Evolutionary conservation across 768 basidiomycete genomes (phyloP).

Genomic region (Obba rivulosa): DNA sequence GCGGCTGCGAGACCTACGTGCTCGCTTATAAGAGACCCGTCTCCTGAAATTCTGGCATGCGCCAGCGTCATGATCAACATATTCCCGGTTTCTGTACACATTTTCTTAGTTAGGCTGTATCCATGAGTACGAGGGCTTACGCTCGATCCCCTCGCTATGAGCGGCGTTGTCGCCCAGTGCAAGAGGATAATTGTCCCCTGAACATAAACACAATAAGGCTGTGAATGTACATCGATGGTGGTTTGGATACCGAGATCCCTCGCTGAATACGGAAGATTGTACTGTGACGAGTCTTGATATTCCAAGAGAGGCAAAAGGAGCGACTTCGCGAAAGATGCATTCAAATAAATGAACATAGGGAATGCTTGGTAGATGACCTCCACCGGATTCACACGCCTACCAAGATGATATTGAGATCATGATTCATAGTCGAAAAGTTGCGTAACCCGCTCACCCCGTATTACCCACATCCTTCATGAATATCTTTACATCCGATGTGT

Average conservation of each 20-base stretch:
- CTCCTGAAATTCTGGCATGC: slow-evolving; percentile 24
- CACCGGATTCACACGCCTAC: slow-evolving; percentile 26
- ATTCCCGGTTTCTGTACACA: slow-evolving; percentile 25
- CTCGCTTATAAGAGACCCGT: slow-evolving; percentile 17
- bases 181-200: slow-evolving; percentile 7
- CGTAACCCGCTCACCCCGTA: not conserved
- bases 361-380: slow-evolving; percentile 27
- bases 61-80: slow-evolving; percentile 24
- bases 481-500: slow-evolving; percentile 21
- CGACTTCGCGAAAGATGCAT: slow-evolving; percentile 22
- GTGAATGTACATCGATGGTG: not conserved
- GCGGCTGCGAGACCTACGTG: slow-evolving; percentile 13
- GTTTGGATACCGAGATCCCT: slow-evolving; percentile 20
- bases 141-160: slow-evolving; percentile 3
- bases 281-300: slow-evolving; percentile 16
- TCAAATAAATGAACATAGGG: slow-evolving; percentile 25
- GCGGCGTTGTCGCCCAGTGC: slow-evolving; percentile 7
- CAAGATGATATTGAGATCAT: too few relatives aligned
- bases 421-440: too few relatives aligned
- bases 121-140: slow-evolving; percentile 2
- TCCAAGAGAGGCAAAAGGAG: slow-evolving; percentile 24
- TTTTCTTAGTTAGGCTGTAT: too few relatives aligned
- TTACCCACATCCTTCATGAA: slow-evolving; percentile 7
- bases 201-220: not conserved
- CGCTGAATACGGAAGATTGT: slow-evolving; percentile 17